Evolutionary conservation across 2,329 filamentous ascomycete species (phyloP).

Genomic region (Sarocladiaceae sp.): DNA sequence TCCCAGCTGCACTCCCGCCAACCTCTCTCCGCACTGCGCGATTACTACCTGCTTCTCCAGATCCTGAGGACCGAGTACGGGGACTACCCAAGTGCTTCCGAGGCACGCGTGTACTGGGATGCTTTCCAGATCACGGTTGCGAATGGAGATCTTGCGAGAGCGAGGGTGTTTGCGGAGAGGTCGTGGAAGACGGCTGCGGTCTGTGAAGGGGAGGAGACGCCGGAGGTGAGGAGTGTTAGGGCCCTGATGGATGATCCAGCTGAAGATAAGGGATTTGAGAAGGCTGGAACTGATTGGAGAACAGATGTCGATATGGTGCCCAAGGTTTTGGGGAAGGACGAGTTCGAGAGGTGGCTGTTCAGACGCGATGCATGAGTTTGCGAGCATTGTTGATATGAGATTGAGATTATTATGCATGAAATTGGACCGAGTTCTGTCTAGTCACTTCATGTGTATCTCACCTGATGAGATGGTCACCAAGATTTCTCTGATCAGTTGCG

Average conservation of each 20-base stretch:
- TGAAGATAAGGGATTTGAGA: neutral
- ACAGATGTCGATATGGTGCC: constrained; percentile 2
- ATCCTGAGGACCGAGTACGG: neutral
- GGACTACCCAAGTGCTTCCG: neutral
- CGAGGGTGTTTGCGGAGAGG: neutral
- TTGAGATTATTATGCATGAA: too few species aligned
- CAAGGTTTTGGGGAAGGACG: neutral
- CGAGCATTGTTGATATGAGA: too few species aligned
- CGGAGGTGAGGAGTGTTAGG: neutral
- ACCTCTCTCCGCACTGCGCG: neutral
- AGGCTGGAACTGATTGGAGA: neutral
- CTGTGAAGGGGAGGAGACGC: neutral
- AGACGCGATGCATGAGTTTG: too few species aligned
- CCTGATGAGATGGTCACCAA: too few species aligned
- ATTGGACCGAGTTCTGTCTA: too few species aligned
- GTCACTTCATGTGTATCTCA: too few species aligned
- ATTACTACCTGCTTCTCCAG: neutral
- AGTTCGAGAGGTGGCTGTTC: neutral
- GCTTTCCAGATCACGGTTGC: neutral
- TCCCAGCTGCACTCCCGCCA: neutral
- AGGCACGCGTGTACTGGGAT: neutral
- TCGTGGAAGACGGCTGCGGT: neutral
- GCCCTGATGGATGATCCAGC: neutral
- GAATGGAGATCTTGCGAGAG: neutral
- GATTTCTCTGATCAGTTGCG: too few species aligned